phyloP scores from a whole-genome alignment of 148 eudicot species.

The Chenopodium formosanum region DNA sequence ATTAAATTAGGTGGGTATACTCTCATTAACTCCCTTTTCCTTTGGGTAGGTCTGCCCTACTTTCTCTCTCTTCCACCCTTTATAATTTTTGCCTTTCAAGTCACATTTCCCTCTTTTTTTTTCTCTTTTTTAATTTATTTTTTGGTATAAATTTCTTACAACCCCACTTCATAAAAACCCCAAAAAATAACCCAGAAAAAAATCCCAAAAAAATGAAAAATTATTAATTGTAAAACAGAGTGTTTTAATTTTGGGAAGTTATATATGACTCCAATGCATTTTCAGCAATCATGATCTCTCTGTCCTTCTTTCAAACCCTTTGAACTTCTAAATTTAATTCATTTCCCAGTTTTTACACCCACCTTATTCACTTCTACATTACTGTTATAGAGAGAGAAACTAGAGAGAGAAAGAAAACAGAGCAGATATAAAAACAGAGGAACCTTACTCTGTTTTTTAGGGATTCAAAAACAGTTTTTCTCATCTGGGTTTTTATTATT shows the following conservation, averaged over 20 bases:
- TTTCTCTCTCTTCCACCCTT: not conserved
- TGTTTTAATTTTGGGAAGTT: slow-evolving; percentile 16
- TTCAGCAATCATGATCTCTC: slow-evolving; percentile 31
- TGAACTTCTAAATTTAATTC: slow-evolving; percentile 9
- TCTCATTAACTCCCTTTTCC: slow-evolving; percentile 6
- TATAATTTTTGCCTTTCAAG: slow-evolving; percentile 24
- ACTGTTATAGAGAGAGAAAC: not conserved
- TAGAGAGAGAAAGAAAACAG: slow-evolving; percentile 14
- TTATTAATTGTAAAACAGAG: slow-evolving; percentile 11
- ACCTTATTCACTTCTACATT: slow-evolving; percentile 16
- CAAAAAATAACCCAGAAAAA: not conserved
- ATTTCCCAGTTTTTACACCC: slow-evolving; percentile 24
- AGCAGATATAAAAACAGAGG: not conserved
- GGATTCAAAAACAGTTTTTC: not conserved
- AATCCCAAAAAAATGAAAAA: not conserved
- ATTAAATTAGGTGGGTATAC: slow-evolving; percentile 29
- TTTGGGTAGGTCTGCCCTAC: slow-evolving; percentile 15
- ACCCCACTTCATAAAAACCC: not conserved
- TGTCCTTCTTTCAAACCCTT: slow-evolving; percentile 13
- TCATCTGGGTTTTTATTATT: not conserved
- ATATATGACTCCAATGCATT: slow-evolving; percentile 37
- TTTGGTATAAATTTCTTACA: not conserved
- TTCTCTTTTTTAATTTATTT: not conserved
- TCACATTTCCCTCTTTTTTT: slow-evolving; percentile 23
- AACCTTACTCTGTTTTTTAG: slow-evolving; percentile 24